phyloP scores from a whole-genome alignment of 202 grass and related monocot species.

The Thinopyrum obtusiflorum region DNA sequence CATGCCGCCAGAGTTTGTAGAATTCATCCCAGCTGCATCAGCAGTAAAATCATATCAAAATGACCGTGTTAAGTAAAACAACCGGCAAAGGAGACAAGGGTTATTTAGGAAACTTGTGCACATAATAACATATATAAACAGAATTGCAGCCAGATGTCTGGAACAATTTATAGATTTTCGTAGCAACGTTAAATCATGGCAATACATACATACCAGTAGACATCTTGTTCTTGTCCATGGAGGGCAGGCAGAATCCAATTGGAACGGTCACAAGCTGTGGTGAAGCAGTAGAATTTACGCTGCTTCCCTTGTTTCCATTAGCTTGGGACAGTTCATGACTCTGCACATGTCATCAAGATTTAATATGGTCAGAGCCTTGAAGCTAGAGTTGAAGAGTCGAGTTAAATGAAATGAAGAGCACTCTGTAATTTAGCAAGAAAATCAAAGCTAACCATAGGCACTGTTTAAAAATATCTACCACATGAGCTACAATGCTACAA shows the following conservation, averaged over 20 bases:
- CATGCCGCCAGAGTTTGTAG: conserved; percentile 16
- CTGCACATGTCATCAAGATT: conserved; percentile 47
- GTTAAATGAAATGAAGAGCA: conserved; percentile 25
- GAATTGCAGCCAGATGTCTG: background rate
- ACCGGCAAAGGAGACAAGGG: background rate
- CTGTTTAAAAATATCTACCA: conserved; percentile 1
- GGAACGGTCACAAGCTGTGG: conserved; percentile 54
- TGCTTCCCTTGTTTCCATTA: conserved; percentile 38
- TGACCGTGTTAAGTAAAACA: background rate
- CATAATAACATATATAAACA: background rate
- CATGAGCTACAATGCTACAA: background rate
- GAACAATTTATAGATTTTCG: conserved; percentile 5
- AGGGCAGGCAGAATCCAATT: conserved; percentile 47
- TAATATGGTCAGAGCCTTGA: conserved; percentile 22
- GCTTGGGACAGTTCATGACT: conserved; percentile 39
- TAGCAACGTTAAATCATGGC: conserved; percentile 15
- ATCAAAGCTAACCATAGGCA: background rate
- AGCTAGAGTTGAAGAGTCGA: conserved; percentile 1
- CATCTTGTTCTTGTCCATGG: conserved; percentile 36
- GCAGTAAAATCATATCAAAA: conserved; percentile 4
- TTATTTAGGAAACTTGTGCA: background rate
- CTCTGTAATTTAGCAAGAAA: background rate
- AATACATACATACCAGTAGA: conserved; percentile 32
- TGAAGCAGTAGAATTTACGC: conserved; percentile 15
- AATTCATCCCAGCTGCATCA: conserved; percentile 43